A percentile compares a stretch with the other conserved stretches of the same genome.
Conservation (phyloP, 2,329 filamentous ascomycete genomes). For the Dothistroma septosporum region DNA sequence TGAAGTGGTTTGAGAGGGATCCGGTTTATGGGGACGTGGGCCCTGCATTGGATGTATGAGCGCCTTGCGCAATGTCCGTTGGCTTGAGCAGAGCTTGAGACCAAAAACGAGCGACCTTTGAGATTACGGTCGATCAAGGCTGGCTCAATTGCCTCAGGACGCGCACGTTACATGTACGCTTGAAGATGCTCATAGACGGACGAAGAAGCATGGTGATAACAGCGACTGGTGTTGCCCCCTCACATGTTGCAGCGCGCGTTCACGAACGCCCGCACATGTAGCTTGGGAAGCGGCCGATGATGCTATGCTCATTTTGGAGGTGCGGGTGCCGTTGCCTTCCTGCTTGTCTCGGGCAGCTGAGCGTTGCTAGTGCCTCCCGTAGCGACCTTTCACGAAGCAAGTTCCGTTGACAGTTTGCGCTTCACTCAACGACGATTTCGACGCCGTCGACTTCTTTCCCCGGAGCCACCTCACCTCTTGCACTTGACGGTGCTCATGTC, state of each 20-base stretch:
- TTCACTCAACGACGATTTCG: background rate
- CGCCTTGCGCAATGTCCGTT: background rate
- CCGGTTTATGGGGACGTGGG: slow-evolving; percentile 57
- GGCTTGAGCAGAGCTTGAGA: no score
- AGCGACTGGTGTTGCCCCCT: no score
- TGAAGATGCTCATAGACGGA: no score
- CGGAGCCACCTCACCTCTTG: background rate
- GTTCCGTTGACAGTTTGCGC: background rate
- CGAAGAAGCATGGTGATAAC: no score
- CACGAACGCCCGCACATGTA: no score
- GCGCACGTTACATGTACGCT: no score
- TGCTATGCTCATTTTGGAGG: no score
- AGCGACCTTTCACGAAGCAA: background rate
- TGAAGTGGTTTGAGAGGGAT: slow-evolving; percentile 58
- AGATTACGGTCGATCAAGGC: no score
- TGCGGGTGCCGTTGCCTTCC: background rate
- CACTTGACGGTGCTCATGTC: background rate
- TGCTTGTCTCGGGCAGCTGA: background rate
- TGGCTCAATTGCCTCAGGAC: no score
- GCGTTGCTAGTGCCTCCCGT: background rate
- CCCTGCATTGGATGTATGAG: slow-evolving; percentile 45
- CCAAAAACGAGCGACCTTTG: no score
- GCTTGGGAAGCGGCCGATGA: no score
- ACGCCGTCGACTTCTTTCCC: background rate
- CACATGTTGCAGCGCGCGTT: no score